Evolutionary conservation across 176 grass and related monocot genomes (phyloP), one percentile per base, ranked within the genome.

Genomic region (Melocanna baccifera): DNA sequence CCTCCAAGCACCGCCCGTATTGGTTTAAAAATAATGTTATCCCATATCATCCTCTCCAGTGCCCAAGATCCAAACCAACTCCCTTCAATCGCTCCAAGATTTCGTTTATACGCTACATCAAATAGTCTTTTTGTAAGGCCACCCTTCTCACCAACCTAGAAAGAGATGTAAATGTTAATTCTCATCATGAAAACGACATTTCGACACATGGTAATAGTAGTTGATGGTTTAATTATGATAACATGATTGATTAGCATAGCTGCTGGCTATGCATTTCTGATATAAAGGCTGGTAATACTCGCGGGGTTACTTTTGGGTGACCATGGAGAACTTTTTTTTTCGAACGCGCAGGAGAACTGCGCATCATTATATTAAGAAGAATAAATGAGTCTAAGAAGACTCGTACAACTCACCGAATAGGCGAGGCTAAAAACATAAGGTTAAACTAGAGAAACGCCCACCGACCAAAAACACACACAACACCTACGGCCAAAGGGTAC

Each of bases 101-200:
- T 90, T 76, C 94, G 69, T 18, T 82, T 87, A 67, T 94, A 97
- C 41, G 91, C 92, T 82, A 94, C 22, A 80, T 94, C 76, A 72
- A 97, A 97, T 58, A 97, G 42, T 42, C 83, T 92, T 79, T 94
- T 97, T 41, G 90, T 82, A 20, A 94, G 64, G 5, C 92, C 92
- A 83, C 94, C 92, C 85, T 94, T 94, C 69, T 90, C 89, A 80
- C 85, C 88, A 79, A 97, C 83, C 94, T 97, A 82, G 68, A 88
- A 84, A 66, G 42, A 80, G 12, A 69, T 32, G 7, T n/a, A 61
- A 79, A 46, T 8, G 4, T 72, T 58, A 68, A 77, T 73, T 20
- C 19, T 77, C 65, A 48, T 4, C 14, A 63, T 16, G 6, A 58
- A 53, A 47, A 64, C 13, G 12, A 28, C 22, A 42, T 80, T 63